Base-by-base conservation (phyloP, 306 rosid species). In the Ammopiptanthus mongolicus region DNA sequence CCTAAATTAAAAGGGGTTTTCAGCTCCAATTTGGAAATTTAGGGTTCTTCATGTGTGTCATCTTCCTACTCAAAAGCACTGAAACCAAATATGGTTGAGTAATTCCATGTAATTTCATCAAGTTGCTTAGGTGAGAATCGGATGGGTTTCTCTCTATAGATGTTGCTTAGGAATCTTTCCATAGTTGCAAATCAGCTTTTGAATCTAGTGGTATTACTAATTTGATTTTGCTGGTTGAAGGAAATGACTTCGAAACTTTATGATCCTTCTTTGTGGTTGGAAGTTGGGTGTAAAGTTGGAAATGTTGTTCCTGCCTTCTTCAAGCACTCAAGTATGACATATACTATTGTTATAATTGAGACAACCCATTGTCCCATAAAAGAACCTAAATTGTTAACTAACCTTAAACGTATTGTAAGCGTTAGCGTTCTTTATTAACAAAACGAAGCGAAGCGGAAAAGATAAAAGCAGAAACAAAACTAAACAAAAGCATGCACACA, bases 261-360 rank as follows among this genome's bases (percentile, higher is more conserved):
- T 73, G 55, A 69, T 14, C 48, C 0, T 78, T 61, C 3, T 86
- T 82, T 50, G 21, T 63, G 6, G 73, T 70, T 37, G 78, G 18
- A 77, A 86, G 36, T 48, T 65, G 78, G 21, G 78, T 11, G 47
- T 86, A 83, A n/a, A 21, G 82, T 48, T 6, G 90, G 84, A 66
- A 84, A 72, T 11, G 64, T 75, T 44, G 74, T 77, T 76, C 90
- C 88, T 75, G 81, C 80, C 73, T 81, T 86, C 83, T 73, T 86
- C 80, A 86, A 78, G 83, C 90, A 86, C 13, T 86, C 46, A 67
- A 84, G 42, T 6, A 86, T 72, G 23, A 88, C 90, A 79, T 81
- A 81, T 13, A 58, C 88, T 25, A 86, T 42, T 56, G 88, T 88
- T 61, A 81, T 13, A 48, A 63, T 28, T n/a, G n/a, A n/a, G n/a